These are phyloP conservation scores for Aspergillus diversus DNA, from an alignment of 495 filamentous ascomycete species.

Conservation along the genomic window DNA sequence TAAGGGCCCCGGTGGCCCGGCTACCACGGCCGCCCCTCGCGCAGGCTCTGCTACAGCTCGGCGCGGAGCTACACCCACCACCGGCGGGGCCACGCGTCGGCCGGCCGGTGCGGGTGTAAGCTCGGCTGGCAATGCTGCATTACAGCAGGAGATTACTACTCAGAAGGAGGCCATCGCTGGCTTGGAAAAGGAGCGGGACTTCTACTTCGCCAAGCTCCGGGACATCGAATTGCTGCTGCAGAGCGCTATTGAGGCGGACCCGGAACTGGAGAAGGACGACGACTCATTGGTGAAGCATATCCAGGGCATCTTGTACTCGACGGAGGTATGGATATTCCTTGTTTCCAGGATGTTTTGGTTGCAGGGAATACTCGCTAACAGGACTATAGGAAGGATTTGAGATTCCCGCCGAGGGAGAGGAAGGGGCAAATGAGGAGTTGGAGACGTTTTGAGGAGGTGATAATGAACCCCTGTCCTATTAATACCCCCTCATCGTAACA, in stretches of 20 bases:
- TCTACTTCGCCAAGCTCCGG: constrained; percentile 97
- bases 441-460: constrained; percentile 51
- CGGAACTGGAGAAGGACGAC: constrained; percentile 89
- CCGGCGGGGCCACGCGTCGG: constrained; percentile 53
- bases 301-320: constrained; percentile 95
- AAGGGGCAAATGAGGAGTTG: constrained; percentile 46
- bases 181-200: constrained; percentile 91
- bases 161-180: constrained; percentile 87
- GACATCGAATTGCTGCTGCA: constrained; percentile 96
- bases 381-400: constrained; percentile 54
- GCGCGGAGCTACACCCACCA: constrained; percentile 76
- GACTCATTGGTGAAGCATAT: constrained; percentile 90
- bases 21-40: constrained; percentile 44
- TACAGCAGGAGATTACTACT: constrained; percentile 78
- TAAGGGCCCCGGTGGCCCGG: constrained; percentile 72
- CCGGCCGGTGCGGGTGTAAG: constrained; percentile 53
- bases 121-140: constrained; percentile 61
- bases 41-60: constrained; percentile 59
- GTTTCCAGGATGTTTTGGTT: too few relatives aligned
- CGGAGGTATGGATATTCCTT: constrained; percentile 63
- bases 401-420: constrained; percentile 48
- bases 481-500: constrained; percentile 30
- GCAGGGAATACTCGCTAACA: constrained; percentile 9
- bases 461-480: constrained; percentile 23
- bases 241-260: constrained; percentile 85